Percentiles rank a stretch among this genome's conserved stretches.
phyloP scores from a whole-genome alignment of 2,329 filamentous ascomycete genomes.

The Aureobasidium sp. region DNA sequence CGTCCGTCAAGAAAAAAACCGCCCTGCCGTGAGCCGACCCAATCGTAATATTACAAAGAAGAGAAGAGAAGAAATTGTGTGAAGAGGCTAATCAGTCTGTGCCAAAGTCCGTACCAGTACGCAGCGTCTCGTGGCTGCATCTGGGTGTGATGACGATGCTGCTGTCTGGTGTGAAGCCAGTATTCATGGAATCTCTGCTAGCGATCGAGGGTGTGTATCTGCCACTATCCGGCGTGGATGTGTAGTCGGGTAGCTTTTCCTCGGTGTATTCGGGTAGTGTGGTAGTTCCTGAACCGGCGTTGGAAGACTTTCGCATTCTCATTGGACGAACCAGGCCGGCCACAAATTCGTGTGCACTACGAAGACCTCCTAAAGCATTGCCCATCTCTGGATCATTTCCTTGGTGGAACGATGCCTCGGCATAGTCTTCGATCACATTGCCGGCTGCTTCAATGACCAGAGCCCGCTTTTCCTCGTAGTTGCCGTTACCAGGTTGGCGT shows the following conservation, averaged over 20 bases:
- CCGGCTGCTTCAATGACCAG: conserved; percentile 38
- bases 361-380: conserved; percentile 45
- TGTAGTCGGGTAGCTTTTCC: conserved; percentile 40
- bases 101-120: conserved; percentile 20
- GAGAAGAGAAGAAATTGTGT: background rate
- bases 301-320: conserved; percentile 21
- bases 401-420: conserved; percentile 34
- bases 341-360: conserved; percentile 48
- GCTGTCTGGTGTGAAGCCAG: conserved; percentile 32
- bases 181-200: conserved; percentile 24
- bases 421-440: conserved; percentile 33
- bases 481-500: conserved; percentile 29
- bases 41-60: conserved; percentile 5
- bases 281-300: conserved; percentile 28
- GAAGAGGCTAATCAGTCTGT: background rate
- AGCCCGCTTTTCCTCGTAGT: conserved; percentile 48
- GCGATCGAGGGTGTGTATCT: conserved; percentile 23
- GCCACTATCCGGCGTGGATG: conserved; percentile 30
- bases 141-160: conserved; percentile 37
- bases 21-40: background rate
- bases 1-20: background rate
- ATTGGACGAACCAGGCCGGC: conserved; percentile 25
- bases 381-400: conserved; percentile 35
- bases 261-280: conserved; percentile 31
- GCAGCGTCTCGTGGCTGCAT: conserved; percentile 34